These are phyloP conservation scores for Neurospora cerealis DNA, from an alignment of 495 filamentous ascomycete genomes.

Conservation along the genomic window DNA sequence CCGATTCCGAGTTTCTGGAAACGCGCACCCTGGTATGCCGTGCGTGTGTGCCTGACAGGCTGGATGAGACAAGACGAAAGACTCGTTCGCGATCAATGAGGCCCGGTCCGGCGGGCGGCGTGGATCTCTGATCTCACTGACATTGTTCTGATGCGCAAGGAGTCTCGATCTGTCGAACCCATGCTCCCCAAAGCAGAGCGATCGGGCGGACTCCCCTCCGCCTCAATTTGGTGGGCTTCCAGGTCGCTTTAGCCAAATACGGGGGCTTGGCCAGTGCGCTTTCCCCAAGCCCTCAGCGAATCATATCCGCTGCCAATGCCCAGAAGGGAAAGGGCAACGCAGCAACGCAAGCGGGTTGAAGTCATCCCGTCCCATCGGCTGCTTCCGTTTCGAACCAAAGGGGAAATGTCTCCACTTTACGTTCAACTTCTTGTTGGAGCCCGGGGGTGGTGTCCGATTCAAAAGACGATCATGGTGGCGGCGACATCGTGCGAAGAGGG, in stretches of 20 bases:
- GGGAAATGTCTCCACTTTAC: not conserved
- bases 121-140: not conserved
- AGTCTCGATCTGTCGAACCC: not conserved
- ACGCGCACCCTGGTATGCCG: not conserved
- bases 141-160: not conserved
- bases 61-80: not conserved
- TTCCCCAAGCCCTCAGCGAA: not conserved
- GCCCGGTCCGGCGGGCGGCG: not conserved
- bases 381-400: not conserved
- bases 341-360: not conserved
- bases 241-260: not conserved
- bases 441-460: not conserved
- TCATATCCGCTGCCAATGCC: not conserved
- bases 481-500: not conserved
- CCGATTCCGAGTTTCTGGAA: not conserved
- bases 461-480: not conserved
- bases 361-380: not conserved
- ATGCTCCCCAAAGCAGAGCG: not conserved
- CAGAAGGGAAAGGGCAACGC: not conserved
- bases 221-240: not conserved
- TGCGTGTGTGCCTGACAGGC: not conserved
- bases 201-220: not conserved
- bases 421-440: not conserved
- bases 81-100: not conserved
- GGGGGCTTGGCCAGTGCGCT: not conserved